A percentile compares a stretch with the other conserved stretches of the same genome.
Evolutionary conservation across 2,329 filamentous ascomycete genomes (phyloP).

Genomic region (Calonectria honghensis): DNA sequence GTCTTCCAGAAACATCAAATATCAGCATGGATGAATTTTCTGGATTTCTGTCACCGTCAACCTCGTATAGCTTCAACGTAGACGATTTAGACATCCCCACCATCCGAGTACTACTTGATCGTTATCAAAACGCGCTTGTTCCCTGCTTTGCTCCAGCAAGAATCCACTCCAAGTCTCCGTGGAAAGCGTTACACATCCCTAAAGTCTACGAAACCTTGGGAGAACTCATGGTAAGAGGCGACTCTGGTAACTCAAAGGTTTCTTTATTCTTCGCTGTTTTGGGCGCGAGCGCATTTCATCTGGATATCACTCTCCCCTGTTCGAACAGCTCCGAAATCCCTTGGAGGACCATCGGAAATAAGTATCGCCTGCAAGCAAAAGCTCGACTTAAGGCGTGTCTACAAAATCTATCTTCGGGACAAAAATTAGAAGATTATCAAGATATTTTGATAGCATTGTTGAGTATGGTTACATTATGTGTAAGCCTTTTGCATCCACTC

Average conservation of each 20-base stretch:
- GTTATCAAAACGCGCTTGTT: conserved; percentile 29
- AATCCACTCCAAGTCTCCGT: conserved; percentile 30
- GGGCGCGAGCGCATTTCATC: conserved; percentile 32
- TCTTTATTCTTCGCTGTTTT: conserved; percentile 30
- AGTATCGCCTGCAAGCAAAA: conserved; percentile 23
- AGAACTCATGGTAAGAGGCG: conserved; percentile 30
- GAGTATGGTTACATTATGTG: conserved; percentile 37
- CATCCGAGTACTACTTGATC: conserved; percentile 30
- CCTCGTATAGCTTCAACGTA: conserved; percentile 27
- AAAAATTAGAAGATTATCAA: conserved; percentile 31
- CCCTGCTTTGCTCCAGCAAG: conserved; percentile 30
- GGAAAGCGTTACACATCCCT: conserved; percentile 29
- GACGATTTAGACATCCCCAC: conserved; percentile 33
- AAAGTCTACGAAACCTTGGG: conserved; percentile 35
- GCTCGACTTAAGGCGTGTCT: conserved; percentile 24
- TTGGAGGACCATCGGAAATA: conserved; percentile 22
- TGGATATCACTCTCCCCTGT: conserved; percentile 23
- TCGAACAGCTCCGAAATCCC: conserved; percentile 1
- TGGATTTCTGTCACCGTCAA: conserved; percentile 20
- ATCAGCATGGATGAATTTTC: background rate
- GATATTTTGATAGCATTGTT: conserved; percentile 35
- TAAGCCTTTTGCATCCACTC: background rate
- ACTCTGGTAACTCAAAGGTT: conserved; percentile 32
- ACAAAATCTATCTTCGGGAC: conserved; percentile 17
- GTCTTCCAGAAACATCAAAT: background rate